Evolutionary conservation across 1,139 yeast genomes (phyloP), one percentile per base, ranked within the genome.

Genomic region (Debaryomyces subglobosus): DNA sequence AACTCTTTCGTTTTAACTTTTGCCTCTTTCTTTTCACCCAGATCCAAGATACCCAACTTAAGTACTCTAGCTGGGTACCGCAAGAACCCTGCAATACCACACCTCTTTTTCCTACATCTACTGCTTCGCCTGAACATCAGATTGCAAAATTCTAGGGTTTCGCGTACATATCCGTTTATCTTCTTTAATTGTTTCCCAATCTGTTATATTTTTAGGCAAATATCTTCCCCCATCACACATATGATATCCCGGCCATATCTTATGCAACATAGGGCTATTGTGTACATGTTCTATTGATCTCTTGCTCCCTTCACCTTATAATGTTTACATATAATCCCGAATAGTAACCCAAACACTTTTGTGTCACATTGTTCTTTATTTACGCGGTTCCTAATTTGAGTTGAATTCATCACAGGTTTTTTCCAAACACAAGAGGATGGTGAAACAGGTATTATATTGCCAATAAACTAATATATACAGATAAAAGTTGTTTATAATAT

Each of bases 341-440:
- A 43, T 27, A 43, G 45, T 43, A 16, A 37, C 27, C n/a, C 8
- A n/a, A 25, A 32, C 16, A 44, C 10, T 35, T 45, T 45, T 39
- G 43, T 39, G 43, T 45, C 25, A 39, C 34, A 33, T 45, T 39
- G 40, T 39, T 39, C 46, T 36, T 25, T 45, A 45, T 45, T 45
- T 45, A 45, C 48, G 48, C 48, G 48, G 48, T 45, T 41, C 48
- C 45, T 25, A 38, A 38, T 45, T 36, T 40, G 48, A 38, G 24
- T 27, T 40, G 48, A 30, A 38, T 41, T 40, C 45, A 45, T 36
- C 32, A 44, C 27, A 30, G 42, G 40, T 15, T 44, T 42, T 32
- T 44, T 39, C 43, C 40, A 33, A 38, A 32, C 47, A 38, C 43
- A 44, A 44, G 43, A 44, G 43, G 29, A 44, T 38, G 43, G 16